phyloP scores from a whole-genome alignment of 768 basidiomycete genomes.

The Nidularia sp. region DNA sequence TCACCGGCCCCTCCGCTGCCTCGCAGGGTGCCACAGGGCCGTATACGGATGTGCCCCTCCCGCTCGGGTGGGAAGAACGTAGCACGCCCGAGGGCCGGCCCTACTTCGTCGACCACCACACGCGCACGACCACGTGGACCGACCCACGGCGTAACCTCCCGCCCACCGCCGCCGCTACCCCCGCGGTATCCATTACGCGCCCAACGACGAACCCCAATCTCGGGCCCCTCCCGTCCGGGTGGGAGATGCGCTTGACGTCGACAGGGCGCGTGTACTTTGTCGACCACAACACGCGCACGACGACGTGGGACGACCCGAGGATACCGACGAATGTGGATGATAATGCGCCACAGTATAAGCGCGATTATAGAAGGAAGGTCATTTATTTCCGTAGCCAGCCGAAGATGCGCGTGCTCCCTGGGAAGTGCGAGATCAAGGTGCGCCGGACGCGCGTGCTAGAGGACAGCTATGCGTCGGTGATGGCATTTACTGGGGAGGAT shows the following conservation, averaged over 20 bases:
- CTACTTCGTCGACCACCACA: conserved; percentile 69
- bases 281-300: conserved; percentile 86
- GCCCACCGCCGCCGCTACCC: conserved; percentile 9
- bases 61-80: conserved; percentile 90
- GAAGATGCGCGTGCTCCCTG: conserved; percentile 69
- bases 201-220: conserved; percentile 55
- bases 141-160: conserved; percentile 62
- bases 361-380: conserved; percentile 88
- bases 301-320: conserved; percentile 92
- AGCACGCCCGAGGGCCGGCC: conserved; percentile 82
- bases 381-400: conserved; percentile 92
- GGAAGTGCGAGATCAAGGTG: conserved; percentile 86
- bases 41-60: conserved; percentile 68
- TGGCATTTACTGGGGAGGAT: conserved; percentile 72
- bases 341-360: conserved; percentile 93
- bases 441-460: conserved; percentile 79
- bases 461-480: conserved; percentile 81
- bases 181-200: conserved; percentile 39
- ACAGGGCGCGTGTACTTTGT: conserved; percentile 88
- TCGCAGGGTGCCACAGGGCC: conserved; percentile 18
- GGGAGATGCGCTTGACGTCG: conserved; percentile 92
- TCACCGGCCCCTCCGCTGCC: conserved; percentile 1
- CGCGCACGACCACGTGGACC: conserved; percentile 87
- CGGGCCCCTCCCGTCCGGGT: conserved; percentile 84
- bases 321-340: conserved; percentile 79